Evolutionary conservation across 2,329 filamentous ascomycete genomes (phyloP), one percentile per base, ranked within the genome.

Genomic region (Diaporthe sp.): DNA sequence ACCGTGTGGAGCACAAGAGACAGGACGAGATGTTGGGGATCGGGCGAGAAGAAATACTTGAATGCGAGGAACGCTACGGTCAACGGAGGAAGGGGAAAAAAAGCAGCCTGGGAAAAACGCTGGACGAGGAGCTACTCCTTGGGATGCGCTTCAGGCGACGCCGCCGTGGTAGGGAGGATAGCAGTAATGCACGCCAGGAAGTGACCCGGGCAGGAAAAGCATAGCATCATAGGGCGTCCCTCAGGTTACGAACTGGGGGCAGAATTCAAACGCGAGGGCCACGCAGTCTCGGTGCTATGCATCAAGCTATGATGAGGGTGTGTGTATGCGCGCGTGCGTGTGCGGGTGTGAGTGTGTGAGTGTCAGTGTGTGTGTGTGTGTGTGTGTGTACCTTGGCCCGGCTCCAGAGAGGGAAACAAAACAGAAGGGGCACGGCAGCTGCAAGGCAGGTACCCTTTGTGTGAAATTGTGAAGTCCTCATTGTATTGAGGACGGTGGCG

Each of bases 391-490:
- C 58, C 22, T 42, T 10, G 39, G n/a, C 44, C 49, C 49, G 71
- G 71, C 55, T 71, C 46, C 67, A 71, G 67, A 46, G 34, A 71
- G 4, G 67, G 67, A 53, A 62, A 61, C 31, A 42, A 28, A 62
- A 53, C 19, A 60, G n/a, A 62, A 72, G 71, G 71, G 51, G 62
- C 57, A 51, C 71, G 71, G 57, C 71, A 62, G 71, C 58, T 72
- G 60, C 71, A 61, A 42, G 49, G 71, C 58, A 62, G 57, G 57
- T 62, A 49, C 31, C 57, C 57, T 28, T 53, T 72, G n/a, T 46
- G 44, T 39, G 37, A 42, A 17, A 37, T 34, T 39, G 57, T 49
- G 71, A 62, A 62, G 57, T 31, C 34, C 49, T 53, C 31, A 53
- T 60, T 72, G 57, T 62, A 37, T 42, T 28, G 57, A 39, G 34